Evolutionary conservation across 2,329 filamentous ascomycete species (phyloP), one percentile per base, ranked within the genome.

Genomic region (Monosporascus sp.): DNA sequence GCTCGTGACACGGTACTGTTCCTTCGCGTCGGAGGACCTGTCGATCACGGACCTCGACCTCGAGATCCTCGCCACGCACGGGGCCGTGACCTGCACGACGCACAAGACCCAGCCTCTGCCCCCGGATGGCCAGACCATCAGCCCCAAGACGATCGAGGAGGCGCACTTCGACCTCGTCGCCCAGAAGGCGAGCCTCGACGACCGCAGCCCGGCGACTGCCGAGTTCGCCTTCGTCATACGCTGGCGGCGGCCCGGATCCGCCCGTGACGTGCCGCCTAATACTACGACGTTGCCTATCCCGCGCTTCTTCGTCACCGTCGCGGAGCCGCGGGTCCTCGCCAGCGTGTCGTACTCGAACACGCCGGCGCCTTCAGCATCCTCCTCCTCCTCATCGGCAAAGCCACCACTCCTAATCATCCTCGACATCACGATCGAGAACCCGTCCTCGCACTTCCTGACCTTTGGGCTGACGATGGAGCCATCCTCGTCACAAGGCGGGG

Each of bases 391-490:
- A n/a, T 38, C 50, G 75, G 76, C 52, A 74, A 38, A 53, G 2
- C 48, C 57, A 8, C 57, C 60, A 5, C 64, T 60, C 11, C 63
- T 81, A 8, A 58, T 81, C 45, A 71, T 75, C 52, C 67, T 84
- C 15, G 72, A 78, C 43, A 67, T 83, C 66, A 90, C 84, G 3
- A 84, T 99, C 52, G 94, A 99, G 72, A 99, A 99, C 67, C 89
- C 92, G 0, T 97, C 93, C 0, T 88, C 85, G 68, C 94, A 99
- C 69, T 95, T 96, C 71, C 81, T 99, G 48, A 96, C 92, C 0
- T 99, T 99, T 71, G 91, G 89, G 31, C 71, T 97, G 48, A 84
- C 79, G 25, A 96, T 99, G 91, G 93, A 99, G 61, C 88, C 91
- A 6, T 27, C 43, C 14, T 14, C 22, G 11, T 15, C n/a, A 6